Percentiles rank a stretch among this genome's conserved stretches.
These are phyloP conservation scores for Dalbergia cultrata DNA, from an alignment of 306 rosid genomes.

Conservation along the genomic window DNA sequence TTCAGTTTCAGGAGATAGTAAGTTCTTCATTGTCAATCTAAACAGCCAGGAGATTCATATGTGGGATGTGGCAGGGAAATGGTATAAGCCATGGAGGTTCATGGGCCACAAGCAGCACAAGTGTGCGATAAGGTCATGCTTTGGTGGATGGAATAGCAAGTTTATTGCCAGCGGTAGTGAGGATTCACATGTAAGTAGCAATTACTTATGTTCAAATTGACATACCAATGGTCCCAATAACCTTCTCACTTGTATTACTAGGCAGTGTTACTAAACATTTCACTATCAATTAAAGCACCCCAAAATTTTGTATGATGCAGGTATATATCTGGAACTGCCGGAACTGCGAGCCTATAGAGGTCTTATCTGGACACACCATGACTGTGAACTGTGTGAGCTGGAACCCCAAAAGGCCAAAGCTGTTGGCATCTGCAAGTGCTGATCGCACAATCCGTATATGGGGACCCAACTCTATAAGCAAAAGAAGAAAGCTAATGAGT, in stretches of 20 bases:
- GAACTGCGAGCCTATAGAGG: slow-evolving; percentile 67
- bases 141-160: slow-evolving; percentile 76
- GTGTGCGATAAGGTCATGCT: slow-evolving; percentile 88
- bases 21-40: slow-evolving; percentile 84
- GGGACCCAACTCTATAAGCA: slow-evolving; percentile 62
- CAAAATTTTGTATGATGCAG: slow-evolving; percentile 53
- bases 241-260: not conserved
- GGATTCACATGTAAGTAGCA: slow-evolving; percentile 66
- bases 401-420: slow-evolving; percentile 81
- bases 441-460: slow-evolving; percentile 84
- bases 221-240: no score
- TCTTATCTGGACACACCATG: slow-evolving; percentile 73
- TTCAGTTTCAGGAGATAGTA: slow-evolving; percentile 65
- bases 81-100: slow-evolving; percentile 55
- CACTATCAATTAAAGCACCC: slow-evolving; percentile 18
- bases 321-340: slow-evolving; percentile 85
- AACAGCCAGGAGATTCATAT: slow-evolving; percentile 87
- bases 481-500: not conserved
- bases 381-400: slow-evolving; percentile 97
- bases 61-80: slow-evolving; percentile 88
- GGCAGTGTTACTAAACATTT: not conserved
- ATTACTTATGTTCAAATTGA: no score
- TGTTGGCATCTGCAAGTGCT: slow-evolving; percentile 94
- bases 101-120: slow-evolving; percentile 64
- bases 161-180: slow-evolving; percentile 95